Base-by-base conservation (phyloP, 345 rosid genomes). In the Aquilaria sinensis region DNA sequence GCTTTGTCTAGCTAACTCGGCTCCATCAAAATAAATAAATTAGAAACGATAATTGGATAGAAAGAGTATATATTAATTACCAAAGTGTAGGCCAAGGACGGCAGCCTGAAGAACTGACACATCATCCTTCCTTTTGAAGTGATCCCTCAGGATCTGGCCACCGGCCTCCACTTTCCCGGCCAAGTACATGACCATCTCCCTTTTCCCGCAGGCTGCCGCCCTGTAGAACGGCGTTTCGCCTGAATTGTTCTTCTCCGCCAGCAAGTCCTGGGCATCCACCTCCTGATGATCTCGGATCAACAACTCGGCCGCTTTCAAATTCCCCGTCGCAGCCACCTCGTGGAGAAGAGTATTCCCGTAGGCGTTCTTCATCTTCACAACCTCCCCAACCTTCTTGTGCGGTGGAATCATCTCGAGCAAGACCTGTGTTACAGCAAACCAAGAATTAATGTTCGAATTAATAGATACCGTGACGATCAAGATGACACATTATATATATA, bases 221-320 rank as follows among this genome's bases (percentile, higher is more conserved):
- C 37, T 62, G 45, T 51, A 67, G 16, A 72, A 6, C 12, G 76
- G 68, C 2, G 75, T 71, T 65, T 71, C 75, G 1, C 75, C 75
- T 41, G 60, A 43, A 2, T 51, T 66, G 34, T 71, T 71, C 41
- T 34, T 47, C 3, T 11, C 47, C 47, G 5, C 47, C 47, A 71
- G 33, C 10, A 56, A 34, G 29, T 37, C 51, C 3, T 50, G 49
- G 12, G 23, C 23, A 16, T 16, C 23, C 23, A 16, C 23, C 23
- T 16, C 23, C 23, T 0, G 23, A 16, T 16, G 23, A 16, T 16
- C 23, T 16, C 0, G 4, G 31, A 51, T n/a, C 63, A 56, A 37
- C 9, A 9, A 4, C 12, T 49, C 12, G 3, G 63, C 62, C 9
- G 52, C 70, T 9, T 54, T 7, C 8, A 56, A 13, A 31, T 74